Percentiles rank a stretch among this genome's conserved stretches.
Evolutionary conservation across 2,329 filamentous ascomycete species (phyloP).

Genomic region (Pestalotiopsis sp.): DNA sequence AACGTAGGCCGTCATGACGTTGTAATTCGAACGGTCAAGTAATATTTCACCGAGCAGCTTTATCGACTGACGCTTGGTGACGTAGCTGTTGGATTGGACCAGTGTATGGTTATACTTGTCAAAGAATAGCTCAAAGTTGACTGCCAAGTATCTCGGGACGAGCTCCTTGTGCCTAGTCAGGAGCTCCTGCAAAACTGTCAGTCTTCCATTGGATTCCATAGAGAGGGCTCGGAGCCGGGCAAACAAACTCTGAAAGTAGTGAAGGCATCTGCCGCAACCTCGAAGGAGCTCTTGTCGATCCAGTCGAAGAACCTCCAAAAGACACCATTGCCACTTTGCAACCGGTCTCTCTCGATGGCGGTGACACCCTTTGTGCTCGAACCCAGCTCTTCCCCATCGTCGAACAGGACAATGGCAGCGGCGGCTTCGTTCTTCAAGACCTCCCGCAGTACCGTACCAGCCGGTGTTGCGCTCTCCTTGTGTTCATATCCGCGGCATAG

Average conservation of each 20-base stretch:
- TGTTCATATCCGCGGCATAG: slow-evolving; percentile 88
- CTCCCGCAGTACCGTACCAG: slow-evolving; percentile 85
- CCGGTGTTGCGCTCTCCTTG: slow-evolving; percentile 87
- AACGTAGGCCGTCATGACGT: slow-evolving; percentile 96
- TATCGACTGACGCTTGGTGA: slow-evolving; percentile 97
- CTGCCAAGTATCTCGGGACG: slow-evolving; percentile 81
- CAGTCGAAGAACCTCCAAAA: slow-evolving; percentile 98
- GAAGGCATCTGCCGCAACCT: slow-evolving; percentile 96
- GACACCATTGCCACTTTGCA: slow-evolving; percentile 77
- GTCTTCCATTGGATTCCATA: not conserved
- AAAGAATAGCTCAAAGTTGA: slow-evolving; percentile 95
- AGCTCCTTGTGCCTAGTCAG: slow-evolving; percentile 92
- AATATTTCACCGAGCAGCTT: slow-evolving; percentile 95
- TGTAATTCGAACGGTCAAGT: slow-evolving; percentile 93
- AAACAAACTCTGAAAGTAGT: slow-evolving; percentile 84
- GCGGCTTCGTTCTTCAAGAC: slow-evolving; percentile 87
- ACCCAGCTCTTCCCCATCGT: slow-evolving; percentile 73
- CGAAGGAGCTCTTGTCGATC: slow-evolving; percentile 95
- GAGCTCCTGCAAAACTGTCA: slow-evolving; percentile 64
- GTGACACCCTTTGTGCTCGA: slow-evolving; percentile 75
- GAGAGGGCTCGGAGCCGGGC: not conserved
- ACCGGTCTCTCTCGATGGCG: slow-evolving; percentile 73
- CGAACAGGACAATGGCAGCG: slow-evolving; percentile 87
- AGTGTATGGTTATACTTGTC: slow-evolving; percentile 83
- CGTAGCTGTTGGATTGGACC: slow-evolving; percentile 91